Evolutionary conservation across 805 yeast genomes (phyloP), one percentile per base, ranked within the genome.

Genomic region (Teunomyces atbi): DNA sequence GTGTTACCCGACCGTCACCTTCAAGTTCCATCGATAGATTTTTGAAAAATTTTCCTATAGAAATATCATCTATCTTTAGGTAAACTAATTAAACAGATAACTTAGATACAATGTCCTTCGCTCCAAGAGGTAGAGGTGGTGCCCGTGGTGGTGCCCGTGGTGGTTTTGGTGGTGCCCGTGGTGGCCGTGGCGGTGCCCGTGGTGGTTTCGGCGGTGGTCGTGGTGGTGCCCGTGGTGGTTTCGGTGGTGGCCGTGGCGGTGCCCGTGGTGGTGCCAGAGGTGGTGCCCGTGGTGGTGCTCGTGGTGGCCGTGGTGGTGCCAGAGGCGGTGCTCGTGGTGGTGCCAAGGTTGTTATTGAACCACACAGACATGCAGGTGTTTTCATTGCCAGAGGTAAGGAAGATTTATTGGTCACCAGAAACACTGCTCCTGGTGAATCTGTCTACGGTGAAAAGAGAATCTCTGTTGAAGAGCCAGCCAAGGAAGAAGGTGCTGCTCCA

Each of bases 351-450:
- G 89, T 92, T 64, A 86, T 92, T 60, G 99, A 94, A 77, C 97
- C 98, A 61, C 99, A 94, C 76, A 87, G 97, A 78, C 98, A 94
- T 69, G 96, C 91, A 45, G 99, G 95, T 83, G 97, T 94, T 58
- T 94, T 83, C 84, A 92, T 94, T 73, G 99, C 98, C 70, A 89
- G 98, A 78, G 99, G 99, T 73, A 94, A 94, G 75, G 99, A 94
- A 79, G 99, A 94, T 82, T 81, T 94, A 68, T 81, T 94, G 64
- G 96, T 94, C 54, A 94, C 99, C 64, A 92, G 87, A 78, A 94
- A 94, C 79, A 74, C 86, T 67, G 96, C 97, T 40, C 98, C 99
- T 64, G 99, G 99, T 73, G 99, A 92, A 73, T 82, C 94, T 48
- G 99, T 94, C 46, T 94, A 94, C 76, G 98, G 98, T 65, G 99